Conservation (phyloP, 208 protist species). For the Crithidia acanthocephali region DNA sequence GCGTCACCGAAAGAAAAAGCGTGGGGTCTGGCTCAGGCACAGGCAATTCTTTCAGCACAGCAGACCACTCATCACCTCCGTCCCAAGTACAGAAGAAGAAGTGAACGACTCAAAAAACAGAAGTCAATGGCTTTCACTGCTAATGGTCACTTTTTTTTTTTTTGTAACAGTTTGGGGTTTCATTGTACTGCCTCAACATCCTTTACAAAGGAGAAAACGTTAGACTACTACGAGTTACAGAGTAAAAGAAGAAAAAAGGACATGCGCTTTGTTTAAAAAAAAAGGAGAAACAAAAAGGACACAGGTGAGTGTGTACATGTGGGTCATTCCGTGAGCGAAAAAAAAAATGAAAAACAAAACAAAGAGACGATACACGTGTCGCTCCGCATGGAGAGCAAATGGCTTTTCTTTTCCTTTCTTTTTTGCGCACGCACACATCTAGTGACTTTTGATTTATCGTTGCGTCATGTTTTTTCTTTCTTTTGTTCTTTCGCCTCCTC, state of each 20-base stretch:
- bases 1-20: no score
- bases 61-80: no score
- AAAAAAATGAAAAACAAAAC: not conserved
- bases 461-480: no score
- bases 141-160: slow-evolving; percentile 1
- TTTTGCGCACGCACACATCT: no score
- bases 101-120: no score
- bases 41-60: no score
- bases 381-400: not conserved
- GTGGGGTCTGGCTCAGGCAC: no score
- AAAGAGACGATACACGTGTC: not conserved
- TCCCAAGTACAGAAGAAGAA: no score
- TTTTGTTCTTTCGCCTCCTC: not conserved
- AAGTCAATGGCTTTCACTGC: no score
- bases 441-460: no score
- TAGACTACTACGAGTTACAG: slow-evolving; percentile 16
- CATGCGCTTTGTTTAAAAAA: not conserved
- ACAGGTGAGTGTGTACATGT: not conserved
- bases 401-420: not conserved
- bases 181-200: slow-evolving; percentile 6
- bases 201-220: slow-evolving; percentile 5
- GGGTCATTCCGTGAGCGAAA: not conserved
- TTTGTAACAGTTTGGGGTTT: not conserved
- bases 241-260: slow-evolving; percentile 17
- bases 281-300: not conserved